phyloP scores from a whole-genome alignment of 2,329 filamentous ascomycete genomes.

The Tolypocladium pustulatum region DNA sequence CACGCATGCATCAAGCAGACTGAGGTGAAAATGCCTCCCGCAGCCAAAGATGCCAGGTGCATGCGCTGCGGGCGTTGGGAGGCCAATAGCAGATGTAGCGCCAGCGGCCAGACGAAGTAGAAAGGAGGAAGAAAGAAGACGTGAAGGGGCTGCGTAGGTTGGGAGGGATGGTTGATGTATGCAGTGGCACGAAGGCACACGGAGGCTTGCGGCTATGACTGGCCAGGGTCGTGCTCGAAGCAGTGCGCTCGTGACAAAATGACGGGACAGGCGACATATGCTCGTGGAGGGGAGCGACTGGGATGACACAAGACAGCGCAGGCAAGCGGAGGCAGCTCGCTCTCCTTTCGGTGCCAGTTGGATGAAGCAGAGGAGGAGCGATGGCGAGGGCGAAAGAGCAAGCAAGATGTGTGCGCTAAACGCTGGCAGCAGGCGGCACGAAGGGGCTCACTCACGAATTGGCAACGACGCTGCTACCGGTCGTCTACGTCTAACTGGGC shows the following conservation, averaged over 20 bases:
- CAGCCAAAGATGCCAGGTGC: neutral
- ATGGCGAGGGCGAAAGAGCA: neutral
- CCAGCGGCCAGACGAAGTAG: neutral
- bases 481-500: neutral
- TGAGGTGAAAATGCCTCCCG: constrained; percentile 4
- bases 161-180: neutral
- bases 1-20: constrained; percentile 3
- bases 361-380: neutral
- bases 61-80: neutral
- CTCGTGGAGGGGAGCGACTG: neutral
- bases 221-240: neutral
- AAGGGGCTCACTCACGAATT: constrained; percentile 1
- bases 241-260: constrained; percentile 2
- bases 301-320: neutral
- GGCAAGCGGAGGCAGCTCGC: neutral
- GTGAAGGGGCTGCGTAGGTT: neutral
- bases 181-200: neutral
- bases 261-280: neutral
- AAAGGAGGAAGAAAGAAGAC: neutral
- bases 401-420: neutral
- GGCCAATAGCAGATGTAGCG: neutral
- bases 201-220: neutral
- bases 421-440: neutral
- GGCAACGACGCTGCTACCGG: neutral
- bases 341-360: neutral